These are phyloP conservation scores for Pontederia paniculata DNA, from an alignment of 176 grass and related monocot species.

Conservation along the genomic window DNA sequence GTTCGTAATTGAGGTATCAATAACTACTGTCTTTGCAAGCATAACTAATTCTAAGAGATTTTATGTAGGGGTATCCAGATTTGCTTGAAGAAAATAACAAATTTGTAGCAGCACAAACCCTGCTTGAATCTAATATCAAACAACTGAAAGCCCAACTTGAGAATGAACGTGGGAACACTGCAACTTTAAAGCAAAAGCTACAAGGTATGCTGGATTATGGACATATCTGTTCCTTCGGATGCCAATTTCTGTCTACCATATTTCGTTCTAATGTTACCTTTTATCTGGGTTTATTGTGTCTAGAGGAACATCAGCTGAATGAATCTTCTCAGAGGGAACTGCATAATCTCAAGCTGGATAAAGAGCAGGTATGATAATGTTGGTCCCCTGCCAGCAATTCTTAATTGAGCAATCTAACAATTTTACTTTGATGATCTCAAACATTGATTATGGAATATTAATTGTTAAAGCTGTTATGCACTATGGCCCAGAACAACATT, in stretches of 20 bases:
- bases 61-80: slow-evolving; percentile 46
- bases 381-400: too few relatives aligned
- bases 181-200: slow-evolving; percentile 39
- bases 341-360: slow-evolving; percentile 59
- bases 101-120: slow-evolving; percentile 25
- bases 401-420: not conserved
- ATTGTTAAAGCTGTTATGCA: not conserved
- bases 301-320: slow-evolving; percentile 65
- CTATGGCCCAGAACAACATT: not conserved
- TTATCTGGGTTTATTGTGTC: slow-evolving; percentile 19
- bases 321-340: slow-evolving; percentile 49
- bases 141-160: slow-evolving; percentile 53
- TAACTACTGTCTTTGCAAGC: slow-evolving; percentile 13
- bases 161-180: slow-evolving; percentile 35
- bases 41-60: slow-evolving; percentile 6
- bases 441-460: not conserved
- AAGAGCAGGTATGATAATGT: slow-evolving; percentile 40
- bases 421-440: not conserved
- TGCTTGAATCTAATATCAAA: slow-evolving; percentile 68
- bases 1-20: too few relatives aligned
- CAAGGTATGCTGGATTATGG: slow-evolving; percentile 39
- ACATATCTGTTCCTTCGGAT: not conserved
- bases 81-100: slow-evolving; percentile 32
- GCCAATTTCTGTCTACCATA: slow-evolving; percentile 10
- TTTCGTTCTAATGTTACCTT: too few relatives aligned